A percentile compares a stretch with the other conserved stretches of the same genome.
These are phyloP conservation scores for Tolypocladium album DNA, from an alignment of 2,329 filamentous ascomycete species.

Conservation along the genomic window DNA sequence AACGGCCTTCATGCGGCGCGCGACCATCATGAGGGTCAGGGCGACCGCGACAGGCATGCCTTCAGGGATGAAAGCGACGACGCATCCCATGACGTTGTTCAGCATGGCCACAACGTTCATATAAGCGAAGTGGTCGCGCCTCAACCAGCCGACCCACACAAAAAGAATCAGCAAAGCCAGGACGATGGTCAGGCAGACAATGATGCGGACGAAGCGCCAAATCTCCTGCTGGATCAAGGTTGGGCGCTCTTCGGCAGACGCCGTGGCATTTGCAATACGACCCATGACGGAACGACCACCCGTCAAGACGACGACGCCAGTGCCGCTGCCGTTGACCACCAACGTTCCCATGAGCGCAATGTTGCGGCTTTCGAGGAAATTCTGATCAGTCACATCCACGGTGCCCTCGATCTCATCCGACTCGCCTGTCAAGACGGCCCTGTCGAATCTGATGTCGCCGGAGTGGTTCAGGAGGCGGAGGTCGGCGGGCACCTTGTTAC, in stretches of 20 bases:
- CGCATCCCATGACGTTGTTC: conserved; percentile 32
- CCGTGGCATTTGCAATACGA: conserved; percentile 25
- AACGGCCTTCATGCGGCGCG: conserved; percentile 29
- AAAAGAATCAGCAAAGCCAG: conserved; percentile 30
- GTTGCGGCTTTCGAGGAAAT: conserved; percentile 31
- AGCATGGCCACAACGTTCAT: conserved; percentile 32
- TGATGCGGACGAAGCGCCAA: conserved; percentile 30
- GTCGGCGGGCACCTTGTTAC: conserved; percentile 38
- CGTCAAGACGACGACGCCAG: conserved; percentile 28
- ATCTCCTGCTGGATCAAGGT: conserved; percentile 32
- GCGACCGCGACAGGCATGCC: conserved; percentile 28
- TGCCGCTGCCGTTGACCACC: conserved; percentile 27
- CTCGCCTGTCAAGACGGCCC: conserved; percentile 30
- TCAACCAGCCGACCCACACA: conserved; percentile 32
- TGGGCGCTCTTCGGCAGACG: conserved; percentile 22
- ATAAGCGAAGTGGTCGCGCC: conserved; percentile 22
- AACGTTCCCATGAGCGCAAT: conserved; percentile 32
- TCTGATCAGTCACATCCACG: conserved; percentile 26
- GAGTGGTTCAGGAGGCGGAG: conserved; percentile 30
- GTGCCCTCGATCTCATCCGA: conserved; percentile 28
- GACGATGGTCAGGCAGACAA: conserved; percentile 25
- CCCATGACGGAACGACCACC: conserved; percentile 30
- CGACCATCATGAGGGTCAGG: conserved; percentile 30
- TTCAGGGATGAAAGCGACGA: conserved; percentile 29
- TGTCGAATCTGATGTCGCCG: conserved; percentile 30